These are phyloP conservation scores for Alternaria consortialis DNA, from an alignment of 2,329 filamentous ascomycete genomes.

Conservation along the genomic window DNA sequence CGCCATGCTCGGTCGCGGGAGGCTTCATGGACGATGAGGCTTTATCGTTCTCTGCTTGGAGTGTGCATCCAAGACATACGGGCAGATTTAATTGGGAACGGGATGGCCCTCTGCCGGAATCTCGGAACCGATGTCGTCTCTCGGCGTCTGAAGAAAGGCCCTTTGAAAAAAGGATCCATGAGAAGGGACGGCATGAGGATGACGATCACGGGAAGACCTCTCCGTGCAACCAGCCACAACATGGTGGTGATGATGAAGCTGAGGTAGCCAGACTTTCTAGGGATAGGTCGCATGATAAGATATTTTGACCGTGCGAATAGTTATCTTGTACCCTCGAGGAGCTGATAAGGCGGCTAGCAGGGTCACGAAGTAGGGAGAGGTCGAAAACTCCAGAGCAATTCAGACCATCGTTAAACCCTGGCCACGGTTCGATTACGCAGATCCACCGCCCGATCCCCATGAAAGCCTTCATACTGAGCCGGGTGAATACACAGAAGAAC, in stretches of 20 bases:
- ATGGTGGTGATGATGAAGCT: neutral
- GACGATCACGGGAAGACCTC: neutral
- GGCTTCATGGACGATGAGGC: neutral
- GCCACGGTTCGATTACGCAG: neutral
- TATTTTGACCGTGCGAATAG: neutral
- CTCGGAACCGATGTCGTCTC: neutral
- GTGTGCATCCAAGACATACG: neutral
- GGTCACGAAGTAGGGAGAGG: neutral
- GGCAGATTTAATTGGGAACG: neutral
- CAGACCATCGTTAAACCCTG: neutral
- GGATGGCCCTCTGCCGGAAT: neutral
- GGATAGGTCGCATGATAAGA: neutral
- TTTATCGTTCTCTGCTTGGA: neutral
- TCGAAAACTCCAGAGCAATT: neutral
- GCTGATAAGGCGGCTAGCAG: neutral
- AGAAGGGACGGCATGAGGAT: neutral
- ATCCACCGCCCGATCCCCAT: neutral
- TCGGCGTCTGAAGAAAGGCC: neutral
- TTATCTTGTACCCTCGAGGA: neutral
- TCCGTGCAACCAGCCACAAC: neutral
- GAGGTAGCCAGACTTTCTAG: too few species aligned
- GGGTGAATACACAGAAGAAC: neutral
- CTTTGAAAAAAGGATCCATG: neutral
- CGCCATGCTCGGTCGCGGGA: neutral
- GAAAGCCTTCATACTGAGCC: neutral